Evolutionary conservation across 1,284 basidiomycete species (phyloP), one percentile per base, ranked within the genome.

Genomic region (Ceratobasidium sp.): DNA sequence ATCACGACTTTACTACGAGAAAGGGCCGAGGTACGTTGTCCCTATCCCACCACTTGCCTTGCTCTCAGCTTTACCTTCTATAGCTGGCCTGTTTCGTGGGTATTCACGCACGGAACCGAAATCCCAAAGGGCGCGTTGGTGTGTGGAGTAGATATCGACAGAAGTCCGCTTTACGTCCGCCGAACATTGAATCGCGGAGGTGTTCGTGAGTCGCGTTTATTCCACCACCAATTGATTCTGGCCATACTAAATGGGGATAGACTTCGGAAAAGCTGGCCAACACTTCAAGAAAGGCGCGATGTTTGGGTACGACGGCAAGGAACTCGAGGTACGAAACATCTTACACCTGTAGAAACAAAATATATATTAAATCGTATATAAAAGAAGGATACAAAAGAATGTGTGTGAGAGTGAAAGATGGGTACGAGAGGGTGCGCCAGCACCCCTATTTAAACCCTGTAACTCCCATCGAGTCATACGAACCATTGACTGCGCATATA

Each of bases 241-340:
- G 5, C 25, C 25, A 52, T 49, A 25, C 17, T 52, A 15, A 61
- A 19, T 17, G 4, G 5, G 13, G 8, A 40, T 29, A 74, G 70
- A 74, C 43, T 74, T 74, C 25, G 70, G 70, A n/a, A 74, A 74
- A n/a, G 70, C 70, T 6, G 70, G 59, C 7, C 25, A 40, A n/a
- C 46, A 61, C 40, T 74, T 40, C 70, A 74, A 74, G 59, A 74
- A 34, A 15, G 70, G 70, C 2, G 70, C 70, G 2, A 74, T 74
- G 70, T 74, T 74, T 25, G 70, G 70, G 15, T 74, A 64, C 13
- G 70, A 40, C 34, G 70, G 70, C 7, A 74, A 74, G 22, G 70
- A 74, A 44, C 70, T n/a, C 25, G 70, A 74, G 70, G 70, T 74
- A 64, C 9, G 46, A 19, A n/a, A 37, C 5, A 15, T 13, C n/a